Conservation (phyloP, 202 grass and related monocot species). For the Musa balbisiana region DNA sequence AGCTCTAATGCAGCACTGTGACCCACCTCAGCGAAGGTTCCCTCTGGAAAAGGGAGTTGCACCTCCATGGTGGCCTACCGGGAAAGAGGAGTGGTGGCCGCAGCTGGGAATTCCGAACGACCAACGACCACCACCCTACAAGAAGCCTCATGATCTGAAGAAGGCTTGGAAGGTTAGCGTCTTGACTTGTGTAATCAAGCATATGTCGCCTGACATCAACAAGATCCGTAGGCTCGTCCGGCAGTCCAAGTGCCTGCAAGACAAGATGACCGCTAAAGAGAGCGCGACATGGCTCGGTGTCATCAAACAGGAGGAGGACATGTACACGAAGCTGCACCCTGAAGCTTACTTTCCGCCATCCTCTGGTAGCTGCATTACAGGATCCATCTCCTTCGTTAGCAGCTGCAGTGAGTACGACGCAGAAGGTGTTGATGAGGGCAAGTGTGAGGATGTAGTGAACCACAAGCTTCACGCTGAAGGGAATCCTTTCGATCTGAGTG, state of each 20-base stretch:
- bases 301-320: slow-evolving; percentile 34
- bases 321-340: slow-evolving; percentile 27
- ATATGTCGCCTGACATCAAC: slow-evolving; percentile 33
- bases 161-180: slow-evolving; percentile 41
- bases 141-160: slow-evolving; percentile 45
- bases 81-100: slow-evolving; percentile 37
- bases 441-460: slow-evolving; percentile 28
- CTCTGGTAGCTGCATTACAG: background rate
- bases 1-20: slow-evolving; percentile 36
- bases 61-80: slow-evolving; percentile 39
- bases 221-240: slow-evolving; percentile 29
- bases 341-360: slow-evolving; percentile 6
- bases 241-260: slow-evolving; percentile 39
- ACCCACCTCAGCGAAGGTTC: slow-evolving; percentile 36
- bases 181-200: slow-evolving; percentile 33
- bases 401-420: slow-evolving; percentile 25
- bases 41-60: slow-evolving; percentile 37
- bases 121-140: slow-evolving; percentile 30
- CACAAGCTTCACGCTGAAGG: background rate
- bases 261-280: slow-evolving; percentile 45
- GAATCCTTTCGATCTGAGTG: background rate
- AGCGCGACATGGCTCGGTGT: slow-evolving; percentile 36
- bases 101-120: slow-evolving; percentile 29
- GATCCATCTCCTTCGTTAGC: slow-evolving; percentile 17
- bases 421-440: slow-evolving; percentile 49